Evolutionary conservation across 1,284 basidiomycete genomes (phyloP).

Genomic region (Salmacisia buchloeana): DNA sequence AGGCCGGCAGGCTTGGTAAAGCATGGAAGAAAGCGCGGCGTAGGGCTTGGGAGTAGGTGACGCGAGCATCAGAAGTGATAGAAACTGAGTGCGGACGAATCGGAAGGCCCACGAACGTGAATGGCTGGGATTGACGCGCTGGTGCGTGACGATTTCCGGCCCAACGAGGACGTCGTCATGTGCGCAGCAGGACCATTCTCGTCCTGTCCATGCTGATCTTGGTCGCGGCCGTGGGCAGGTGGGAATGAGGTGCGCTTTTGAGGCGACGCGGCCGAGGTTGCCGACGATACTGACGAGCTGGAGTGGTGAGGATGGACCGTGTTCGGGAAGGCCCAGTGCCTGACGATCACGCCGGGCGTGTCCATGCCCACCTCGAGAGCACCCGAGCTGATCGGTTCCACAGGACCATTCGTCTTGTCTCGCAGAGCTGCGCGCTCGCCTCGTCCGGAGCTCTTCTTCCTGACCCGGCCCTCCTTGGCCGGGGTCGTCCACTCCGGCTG

Average conservation of each 20-base stretch:
- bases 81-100: constrained; percentile 3
- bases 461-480: no score
- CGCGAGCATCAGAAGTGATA: not conserved
- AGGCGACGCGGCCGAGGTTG: no score
- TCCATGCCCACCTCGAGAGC: not conserved
- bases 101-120: constrained; percentile 1
- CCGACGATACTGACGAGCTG: not conserved
- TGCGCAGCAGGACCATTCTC: not conserved
- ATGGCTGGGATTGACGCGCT: not conserved
- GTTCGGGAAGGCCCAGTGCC: no score
- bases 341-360: no score
- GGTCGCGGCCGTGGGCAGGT: not conserved
- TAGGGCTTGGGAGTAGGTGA: no score
- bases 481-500: not conserved
- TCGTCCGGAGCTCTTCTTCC: no score
- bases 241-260: not conserved
- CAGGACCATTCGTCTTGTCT: not conserved
- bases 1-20: no score
- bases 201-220: no score
- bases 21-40: no score
- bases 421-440: not conserved
- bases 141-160: not conserved
- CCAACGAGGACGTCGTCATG: not conserved
- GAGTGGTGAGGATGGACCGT: no score
- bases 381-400: not conserved